Base-by-base conservation (phyloP, 2,329 filamentous ascomycete species). In the Neofusicoccum parvum region DNA sequence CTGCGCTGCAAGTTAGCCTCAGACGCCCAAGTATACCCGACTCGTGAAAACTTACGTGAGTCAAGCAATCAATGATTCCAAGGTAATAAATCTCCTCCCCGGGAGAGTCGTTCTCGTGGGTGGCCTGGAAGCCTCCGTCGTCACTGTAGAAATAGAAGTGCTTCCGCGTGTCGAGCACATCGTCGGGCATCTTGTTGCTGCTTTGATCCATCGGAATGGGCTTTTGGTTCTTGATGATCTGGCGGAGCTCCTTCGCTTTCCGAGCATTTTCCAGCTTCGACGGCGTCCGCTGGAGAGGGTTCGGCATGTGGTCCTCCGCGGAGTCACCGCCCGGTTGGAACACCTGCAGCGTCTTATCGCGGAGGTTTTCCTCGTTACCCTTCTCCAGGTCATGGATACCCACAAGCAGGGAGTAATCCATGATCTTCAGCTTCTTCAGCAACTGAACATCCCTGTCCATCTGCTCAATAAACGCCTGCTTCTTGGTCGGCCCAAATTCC, bases 41-140 rank as follows among this genome's bases (percentile, higher is more conserved):
- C 39, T 20, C 59, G 15, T 62, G 14, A 15, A 39, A 62, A 87
- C 92, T 87, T 85, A 96, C 93, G 77, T 97, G 92, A 72, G 95
- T 99, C 72, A 99, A 83, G 78, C 95, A 99, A 79, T 99, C 95
- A 77, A 99, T 99, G 72, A 99, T 96, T 41, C 95, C 96, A 7
- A 99, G 87, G 76, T 99, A 99, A 79, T 99, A 99, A 48, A 99
- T 93, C 79, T 97, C 92, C 64, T 97, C 92, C 1, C 90, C 94
- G 1, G 91, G 88, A 15, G 83, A 81, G 68, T 96, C 90, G 78
- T 97, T 89, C 77, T 97, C 93, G 74, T 97, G 93, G 0, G 95
- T 98, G 12, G 95, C 94, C 70, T 90, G 86, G 79, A 97, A 93
- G 3, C 95, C 95, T 56, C 95, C 95, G 74, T 98, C 94, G 70